phyloP scores from a whole-genome alignment of 2,329 filamentous ascomycete species.

The Penicillium sp. region DNA sequence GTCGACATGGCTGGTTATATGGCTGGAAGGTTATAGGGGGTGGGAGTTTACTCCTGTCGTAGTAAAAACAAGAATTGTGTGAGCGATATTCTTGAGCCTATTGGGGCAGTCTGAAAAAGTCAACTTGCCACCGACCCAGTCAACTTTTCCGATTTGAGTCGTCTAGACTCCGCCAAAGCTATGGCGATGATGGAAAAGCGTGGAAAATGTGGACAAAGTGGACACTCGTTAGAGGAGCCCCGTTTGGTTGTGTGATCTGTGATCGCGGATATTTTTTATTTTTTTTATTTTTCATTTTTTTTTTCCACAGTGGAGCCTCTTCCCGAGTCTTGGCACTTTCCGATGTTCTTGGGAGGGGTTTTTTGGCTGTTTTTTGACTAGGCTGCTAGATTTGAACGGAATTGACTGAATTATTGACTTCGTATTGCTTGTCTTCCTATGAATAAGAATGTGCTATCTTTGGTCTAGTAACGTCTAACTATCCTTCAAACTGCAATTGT shows the following conservation, averaged over 20 bases:
- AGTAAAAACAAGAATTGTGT: neutral
- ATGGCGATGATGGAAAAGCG: neutral
- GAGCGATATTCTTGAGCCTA: neutral
- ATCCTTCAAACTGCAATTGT: neutral
- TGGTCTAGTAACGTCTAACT: neutral
- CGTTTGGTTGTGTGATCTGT: constrained; percentile 7
- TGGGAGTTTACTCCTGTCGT: neutral
- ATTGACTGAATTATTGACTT: no score
- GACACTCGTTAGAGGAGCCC: neutral
- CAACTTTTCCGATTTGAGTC: constrained; percentile 3
- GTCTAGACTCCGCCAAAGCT: constrained; percentile 7
- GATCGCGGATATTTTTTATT: constrained; percentile 11
- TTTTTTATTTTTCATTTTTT: no score
- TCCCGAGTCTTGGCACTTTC: constrained; percentile 4
- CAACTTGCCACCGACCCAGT: constrained; percentile 6
- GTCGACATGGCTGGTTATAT: constrained; percentile 21
- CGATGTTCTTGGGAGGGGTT: neutral
- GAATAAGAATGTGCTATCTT: neutral
- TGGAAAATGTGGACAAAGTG: neutral
- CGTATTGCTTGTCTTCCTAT: neutral
- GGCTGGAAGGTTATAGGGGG: neutral
- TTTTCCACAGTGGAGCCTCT: constrained; percentile 1
- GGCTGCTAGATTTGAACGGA: neutral
- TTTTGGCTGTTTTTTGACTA: neutral
- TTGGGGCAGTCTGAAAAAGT: constrained; percentile 6